These are phyloP conservation scores for Omphalea diandra DNA, from an alignment of 441 rosid genomes.

Conservation along the genomic window DNA sequence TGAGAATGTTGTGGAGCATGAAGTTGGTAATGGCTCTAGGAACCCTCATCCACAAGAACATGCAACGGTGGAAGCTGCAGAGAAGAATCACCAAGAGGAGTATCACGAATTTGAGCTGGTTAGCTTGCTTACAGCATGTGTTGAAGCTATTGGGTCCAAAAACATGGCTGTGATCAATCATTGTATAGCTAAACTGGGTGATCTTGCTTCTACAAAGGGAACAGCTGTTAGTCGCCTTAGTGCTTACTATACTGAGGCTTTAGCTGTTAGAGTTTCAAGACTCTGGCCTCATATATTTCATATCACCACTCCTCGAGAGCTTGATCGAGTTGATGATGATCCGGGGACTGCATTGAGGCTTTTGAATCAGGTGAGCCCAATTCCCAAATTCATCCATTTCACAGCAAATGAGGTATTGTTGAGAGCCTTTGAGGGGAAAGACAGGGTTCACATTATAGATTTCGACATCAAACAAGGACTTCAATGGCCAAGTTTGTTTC, in stretches of 20 bases:
- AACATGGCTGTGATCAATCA: constrained; percentile 65
- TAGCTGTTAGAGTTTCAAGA: constrained; percentile 72
- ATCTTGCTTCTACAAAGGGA: constrained; percentile 72
- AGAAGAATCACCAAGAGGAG: constrained; percentile 45
- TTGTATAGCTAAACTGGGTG: constrained; percentile 64
- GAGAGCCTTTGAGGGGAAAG: constrained; percentile 91
- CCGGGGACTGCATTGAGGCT: constrained; percentile 72
- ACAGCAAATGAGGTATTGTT: constrained; percentile 83
- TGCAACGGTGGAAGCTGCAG: constrained; percentile 36
- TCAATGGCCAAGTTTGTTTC: constrained; percentile 96
- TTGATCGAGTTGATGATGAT: constrained; percentile 69
- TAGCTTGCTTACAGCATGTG: constrained; percentile 61
- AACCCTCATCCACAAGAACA: constrained; percentile 43
- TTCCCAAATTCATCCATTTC: constrained; percentile 87
- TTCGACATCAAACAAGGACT: constrained; percentile 98
- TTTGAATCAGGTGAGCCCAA: constrained; percentile 84
- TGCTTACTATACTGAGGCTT: constrained; percentile 87
- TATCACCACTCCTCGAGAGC: constrained; percentile 70
- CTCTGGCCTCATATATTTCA: constrained; percentile 93
- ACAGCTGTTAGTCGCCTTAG: constrained; percentile 61
- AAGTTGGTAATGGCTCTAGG: constrained; percentile 55
- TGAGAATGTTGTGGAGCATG: constrained; percentile 45
- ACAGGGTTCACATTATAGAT: constrained; percentile 85
- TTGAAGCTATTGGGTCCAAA: constrained; percentile 78
- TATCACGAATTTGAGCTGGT: constrained; percentile 73